Percentiles rank a stretch among this genome's conserved stretches.
These are phyloP conservation scores for Epichloe amarillans DNA, from an alignment of 2,329 filamentous ascomycete genomes.

Conservation along the genomic window DNA sequence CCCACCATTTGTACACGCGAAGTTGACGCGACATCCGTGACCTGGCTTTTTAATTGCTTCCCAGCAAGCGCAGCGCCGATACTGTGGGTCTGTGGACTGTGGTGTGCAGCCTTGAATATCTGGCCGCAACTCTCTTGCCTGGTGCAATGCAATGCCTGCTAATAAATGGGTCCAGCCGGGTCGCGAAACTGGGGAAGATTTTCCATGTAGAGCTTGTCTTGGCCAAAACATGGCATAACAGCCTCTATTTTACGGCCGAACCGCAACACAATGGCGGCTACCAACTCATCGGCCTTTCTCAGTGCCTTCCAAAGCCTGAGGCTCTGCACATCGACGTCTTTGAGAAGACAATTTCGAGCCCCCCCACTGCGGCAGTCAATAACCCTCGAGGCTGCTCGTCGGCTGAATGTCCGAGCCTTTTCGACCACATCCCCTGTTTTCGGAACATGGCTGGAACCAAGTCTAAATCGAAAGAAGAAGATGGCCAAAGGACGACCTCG, in stretches of 20 bases:
- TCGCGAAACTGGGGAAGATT: slow-evolving; percentile 11
- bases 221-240: background rate
- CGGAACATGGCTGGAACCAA: slow-evolving; percentile 74
- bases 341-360: slow-evolving; percentile 26
- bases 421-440: slow-evolving; percentile 49
- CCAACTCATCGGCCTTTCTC: slow-evolving; percentile 30
- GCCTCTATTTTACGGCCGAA: slow-evolving; percentile 8
- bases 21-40: slow-evolving; percentile 32
- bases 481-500: slow-evolving; percentile 86
- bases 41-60: slow-evolving; percentile 20
- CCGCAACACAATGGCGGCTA: slow-evolving; percentile 32
- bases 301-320: slow-evolving; percentile 38
- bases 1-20: slow-evolving; percentile 22
- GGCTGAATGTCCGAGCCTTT: slow-evolving; percentile 48
- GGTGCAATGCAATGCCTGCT: background rate
- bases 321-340: slow-evolving; percentile 26
- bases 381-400: slow-evolving; percentile 17
- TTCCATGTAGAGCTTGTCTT: slow-evolving; percentile 11
- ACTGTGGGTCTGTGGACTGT: background rate
- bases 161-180: background rate
- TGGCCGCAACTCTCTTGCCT: slow-evolving; percentile 8
- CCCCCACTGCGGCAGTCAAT: slow-evolving; percentile 16
- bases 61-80: background rate
- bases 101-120: slow-evolving; percentile 11
- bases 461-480: slow-evolving; percentile 60